Evolutionary conservation across 1,284 basidiomycete genomes (phyloP), one percentile per base, ranked within the genome.

Genomic region (Trichosporon inkin): DNA sequence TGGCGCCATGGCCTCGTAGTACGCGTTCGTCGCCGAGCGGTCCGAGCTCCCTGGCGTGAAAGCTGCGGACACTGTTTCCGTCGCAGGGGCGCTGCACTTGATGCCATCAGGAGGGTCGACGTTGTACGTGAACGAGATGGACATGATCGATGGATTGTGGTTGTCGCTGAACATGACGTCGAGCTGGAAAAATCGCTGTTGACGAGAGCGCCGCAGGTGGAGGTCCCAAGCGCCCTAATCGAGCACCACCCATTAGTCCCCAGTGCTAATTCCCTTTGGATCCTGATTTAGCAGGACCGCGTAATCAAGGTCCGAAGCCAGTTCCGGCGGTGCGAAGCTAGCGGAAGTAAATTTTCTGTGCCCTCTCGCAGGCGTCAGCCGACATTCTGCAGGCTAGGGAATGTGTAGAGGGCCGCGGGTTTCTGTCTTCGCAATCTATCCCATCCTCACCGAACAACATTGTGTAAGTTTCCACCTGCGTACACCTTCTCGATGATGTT

Each of bases 1-100:
- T 1, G 59, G 14, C 4, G 63, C 66, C 2, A 66, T 57, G 16
- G 56, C 52, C 19, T 60, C 49, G 51, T 72, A 72, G 59, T 67
- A 70, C n/a, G 41, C 52, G 2, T 56, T 53, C 7, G 67, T 70
- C 1, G 60, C 49, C 16, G 64, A 66, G 40, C 57, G 62, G 7
- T 35, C 40, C 1, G 47, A 19, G 10, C 24, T 22, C 7, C 35
- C 56, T 2, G 54, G 56, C 6, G 54, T 32, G 22, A 58, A 41
- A 47, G 57, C 34, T 40, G 56, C 56, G 10, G 34, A 24, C 34
- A 56, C 32, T 10, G 28, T 32, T 37, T 22, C 38, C 13, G 40
- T 6, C 13, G 56, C n/a, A n/a, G 55, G 36, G 28, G 53, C 24
- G 49, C 47, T 7, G 40, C 35, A 20, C 39, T 22, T 7, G 57